Percentiles rank a stretch among this genome's conserved stretches.
Conservation (phyloP, 805 yeast species). For the Yarrowia sp. region DNA sequence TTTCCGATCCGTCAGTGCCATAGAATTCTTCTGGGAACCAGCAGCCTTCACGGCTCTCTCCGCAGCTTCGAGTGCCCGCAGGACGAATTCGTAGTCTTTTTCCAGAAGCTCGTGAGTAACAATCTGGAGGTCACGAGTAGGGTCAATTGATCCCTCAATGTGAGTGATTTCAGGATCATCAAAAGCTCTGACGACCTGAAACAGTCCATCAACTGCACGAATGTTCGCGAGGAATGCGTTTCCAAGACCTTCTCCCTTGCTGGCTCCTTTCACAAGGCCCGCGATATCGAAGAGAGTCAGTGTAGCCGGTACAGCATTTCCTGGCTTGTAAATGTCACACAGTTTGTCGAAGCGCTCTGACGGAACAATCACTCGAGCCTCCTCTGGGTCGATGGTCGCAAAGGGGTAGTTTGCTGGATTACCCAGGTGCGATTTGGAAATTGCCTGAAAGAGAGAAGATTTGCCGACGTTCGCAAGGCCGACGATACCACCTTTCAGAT, state of each 20-base stretch:
- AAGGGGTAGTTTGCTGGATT: slow-evolving; percentile 69
- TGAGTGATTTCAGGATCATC: slow-evolving; percentile 65
- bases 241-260: slow-evolving; percentile 69
- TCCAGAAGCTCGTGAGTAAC: slow-evolving; percentile 63
- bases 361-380: slow-evolving; percentile 56
- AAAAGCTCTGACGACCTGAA: slow-evolving; percentile 66
- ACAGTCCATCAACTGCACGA: slow-evolving; percentile 67
- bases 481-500: slow-evolving; percentile 53
- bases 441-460: slow-evolving; percentile 57
- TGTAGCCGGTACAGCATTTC: slow-evolving; percentile 50
- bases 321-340: slow-evolving; percentile 49
- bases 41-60: slow-evolving; percentile 48
- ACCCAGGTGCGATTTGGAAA: slow-evolving; percentile 60
- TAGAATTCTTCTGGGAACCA: slow-evolving; percentile 3
- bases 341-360: slow-evolving; percentile 51
- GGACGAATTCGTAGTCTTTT: slow-evolving; percentile 64
- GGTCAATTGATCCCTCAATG: slow-evolving; percentile 62
- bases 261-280: slow-evolving; percentile 64
- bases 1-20: slow-evolving; percentile 42
- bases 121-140: slow-evolving; percentile 60
- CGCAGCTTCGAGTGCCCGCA: slow-evolving; percentile 55
- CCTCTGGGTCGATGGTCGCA: slow-evolving; percentile 75
- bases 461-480: slow-evolving; percentile 68
- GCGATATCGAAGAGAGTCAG: slow-evolving; percentile 67
- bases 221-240: slow-evolving; percentile 68